Conservation (phyloP, 2,329 filamentous ascomycete species). For the Niveomyces coronatus region DNA sequence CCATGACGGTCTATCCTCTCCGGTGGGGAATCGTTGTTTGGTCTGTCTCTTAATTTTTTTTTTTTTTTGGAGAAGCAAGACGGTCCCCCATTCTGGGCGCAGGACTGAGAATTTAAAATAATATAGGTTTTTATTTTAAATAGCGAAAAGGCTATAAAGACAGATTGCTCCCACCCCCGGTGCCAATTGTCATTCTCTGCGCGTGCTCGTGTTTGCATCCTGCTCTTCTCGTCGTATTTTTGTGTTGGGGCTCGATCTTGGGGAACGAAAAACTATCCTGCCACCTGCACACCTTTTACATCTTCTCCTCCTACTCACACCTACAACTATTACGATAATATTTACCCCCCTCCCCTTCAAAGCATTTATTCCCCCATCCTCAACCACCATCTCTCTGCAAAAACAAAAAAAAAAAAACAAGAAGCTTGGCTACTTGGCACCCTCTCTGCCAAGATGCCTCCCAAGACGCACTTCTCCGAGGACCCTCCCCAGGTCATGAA, state of each 20-base stretch:
- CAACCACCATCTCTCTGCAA: not conserved
- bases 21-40: not conserved
- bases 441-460: slow-evolving; percentile 4
- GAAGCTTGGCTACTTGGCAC: not conserved
- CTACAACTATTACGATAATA: too few relatives aligned
- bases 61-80: not conserved
- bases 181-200: too few relatives aligned
- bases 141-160: too few relatives aligned
- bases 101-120: too few relatives aligned
- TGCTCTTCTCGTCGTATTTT: too few relatives aligned
- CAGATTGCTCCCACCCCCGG: too few relatives aligned
- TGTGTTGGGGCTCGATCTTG: too few relatives aligned
- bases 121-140: too few relatives aligned
- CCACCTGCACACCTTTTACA: too few relatives aligned
- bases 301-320: not conserved
- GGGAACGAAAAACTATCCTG: too few relatives aligned
- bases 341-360: not conserved
- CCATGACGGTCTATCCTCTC: not conserved
- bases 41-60: not conserved
- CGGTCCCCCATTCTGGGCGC: too few relatives aligned
- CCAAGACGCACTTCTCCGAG: slow-evolving; percentile 23
- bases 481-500: slow-evolving; percentile 29
- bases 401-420: not conserved
- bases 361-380: not conserved
- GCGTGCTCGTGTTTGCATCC: too few relatives aligned